A percentile compares a stretch with the other conserved stretches of the same genome.
Evolutionary conservation across 768 basidiomycete genomes (phyloP).

Genomic region (Pulveroboletus sp.): DNA sequence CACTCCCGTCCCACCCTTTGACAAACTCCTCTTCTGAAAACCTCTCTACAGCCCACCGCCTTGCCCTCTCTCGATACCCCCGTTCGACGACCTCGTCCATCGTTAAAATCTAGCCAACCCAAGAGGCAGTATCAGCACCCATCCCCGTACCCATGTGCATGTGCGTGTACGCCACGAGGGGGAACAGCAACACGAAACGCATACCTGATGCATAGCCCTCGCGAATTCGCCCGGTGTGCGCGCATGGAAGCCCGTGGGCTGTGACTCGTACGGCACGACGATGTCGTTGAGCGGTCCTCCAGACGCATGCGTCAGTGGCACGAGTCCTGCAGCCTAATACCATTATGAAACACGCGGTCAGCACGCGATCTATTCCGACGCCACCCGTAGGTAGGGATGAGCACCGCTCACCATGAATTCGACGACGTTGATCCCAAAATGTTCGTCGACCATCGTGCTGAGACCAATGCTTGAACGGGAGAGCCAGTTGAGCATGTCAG

Average conservation of each 20-base stretch:
- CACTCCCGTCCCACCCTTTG: constrained; percentile 66
- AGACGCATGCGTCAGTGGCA: constrained; percentile 89
- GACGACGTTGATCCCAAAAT: constrained; percentile 97
- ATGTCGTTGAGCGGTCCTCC: constrained; percentile 93
- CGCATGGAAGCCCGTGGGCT: constrained; percentile 85
- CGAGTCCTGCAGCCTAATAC: constrained; percentile 84
- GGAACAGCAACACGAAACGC: background rate
- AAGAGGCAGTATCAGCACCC: constrained; percentile 12
- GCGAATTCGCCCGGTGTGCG: constrained; percentile 63
- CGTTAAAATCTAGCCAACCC: constrained; percentile 36
- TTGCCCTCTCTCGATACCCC: constrained; percentile 66
- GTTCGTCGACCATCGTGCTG: constrained; percentile 97
- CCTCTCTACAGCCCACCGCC: constrained; percentile 64
- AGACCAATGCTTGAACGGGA: constrained; percentile 78
- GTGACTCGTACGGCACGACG: constrained; percentile 71
- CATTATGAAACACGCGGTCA: constrained; percentile 7
- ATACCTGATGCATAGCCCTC: constrained; percentile 55
- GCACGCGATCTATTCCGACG: constrained; percentile 6
- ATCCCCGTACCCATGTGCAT: background rate
- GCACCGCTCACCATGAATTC: constrained; percentile 82
- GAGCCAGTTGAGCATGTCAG: constrained; percentile 67
- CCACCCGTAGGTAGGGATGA: background rate
- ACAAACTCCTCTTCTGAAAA: constrained; percentile 82
- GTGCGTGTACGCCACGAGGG: constrained; percentile 2
- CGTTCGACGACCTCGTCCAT: constrained; percentile 52